Percentiles rank a stretch among this genome's conserved stretches.
phyloP scores from a whole-genome alignment of 306 rosid genomes.

The Senna tora region DNA sequence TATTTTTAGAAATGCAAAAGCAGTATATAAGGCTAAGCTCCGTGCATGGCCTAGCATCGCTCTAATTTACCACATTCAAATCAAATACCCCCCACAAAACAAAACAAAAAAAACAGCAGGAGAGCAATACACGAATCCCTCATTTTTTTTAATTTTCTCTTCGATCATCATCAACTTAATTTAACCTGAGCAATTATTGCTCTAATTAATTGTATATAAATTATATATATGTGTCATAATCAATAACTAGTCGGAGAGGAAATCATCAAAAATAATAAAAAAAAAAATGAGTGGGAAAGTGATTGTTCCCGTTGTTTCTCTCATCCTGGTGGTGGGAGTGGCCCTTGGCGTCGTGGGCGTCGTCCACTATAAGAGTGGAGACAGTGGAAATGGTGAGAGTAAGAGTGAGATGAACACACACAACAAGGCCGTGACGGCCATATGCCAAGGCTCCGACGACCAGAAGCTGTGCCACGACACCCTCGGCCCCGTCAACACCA shows the following conservation, averaged over 20 bases:
- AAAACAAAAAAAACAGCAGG: too few relatives aligned
- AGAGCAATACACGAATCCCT: too few relatives aligned
- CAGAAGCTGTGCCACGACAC: conserved; percentile 37
- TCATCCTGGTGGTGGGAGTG: conserved; percentile 54
- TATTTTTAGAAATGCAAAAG: too few relatives aligned
- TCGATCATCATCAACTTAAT: too few relatives aligned
- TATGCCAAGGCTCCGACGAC: conserved; percentile 44
- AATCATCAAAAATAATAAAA: not conserved
- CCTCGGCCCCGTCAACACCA: conserved; percentile 28
- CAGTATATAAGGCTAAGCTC: too few relatives aligned
- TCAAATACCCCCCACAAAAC: too few relatives aligned
- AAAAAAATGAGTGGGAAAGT: conserved; percentile 40
- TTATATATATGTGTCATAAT: too few relatives aligned
- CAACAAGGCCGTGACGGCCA: conserved; percentile 35
- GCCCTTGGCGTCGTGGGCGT: conserved; percentile 44
- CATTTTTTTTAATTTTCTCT: too few relatives aligned
- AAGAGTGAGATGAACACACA: conserved; percentile 1
- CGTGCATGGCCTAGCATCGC: too few relatives aligned
- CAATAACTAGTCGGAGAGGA: conserved; percentile 25
- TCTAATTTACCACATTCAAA: too few relatives aligned
- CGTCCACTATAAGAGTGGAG: not conserved
- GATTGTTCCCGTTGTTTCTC: conserved; percentile 38
- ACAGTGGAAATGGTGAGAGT: not conserved
- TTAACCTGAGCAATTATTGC: too few relatives aligned
- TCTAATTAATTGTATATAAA: too few relatives aligned